phyloP scores from a whole-genome alignment of 2,329 filamentous ascomycete genomes.

The Trichoderma guizhouense region DNA sequence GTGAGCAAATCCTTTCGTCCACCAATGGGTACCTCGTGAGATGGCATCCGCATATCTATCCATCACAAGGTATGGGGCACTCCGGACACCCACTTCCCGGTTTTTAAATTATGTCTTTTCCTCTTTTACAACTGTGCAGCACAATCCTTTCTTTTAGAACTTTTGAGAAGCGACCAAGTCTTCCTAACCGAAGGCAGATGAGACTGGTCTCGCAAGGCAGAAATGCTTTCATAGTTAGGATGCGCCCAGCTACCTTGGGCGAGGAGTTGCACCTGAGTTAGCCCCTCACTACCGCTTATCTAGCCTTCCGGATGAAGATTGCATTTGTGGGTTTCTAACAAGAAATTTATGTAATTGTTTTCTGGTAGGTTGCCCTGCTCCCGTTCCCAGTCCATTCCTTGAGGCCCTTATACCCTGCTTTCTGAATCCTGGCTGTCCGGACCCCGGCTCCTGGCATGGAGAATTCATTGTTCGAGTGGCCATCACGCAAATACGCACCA shows the following conservation, averaged over 20 bases:
- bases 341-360: neutral
- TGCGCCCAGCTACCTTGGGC: neutral
- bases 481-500: neutral
- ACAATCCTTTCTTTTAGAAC: neutral
- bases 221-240: neutral
- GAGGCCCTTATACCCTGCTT: neutral
- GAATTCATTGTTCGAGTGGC: neutral
- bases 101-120: neutral
- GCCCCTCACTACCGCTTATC: neutral
- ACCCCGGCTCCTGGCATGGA: neutral
- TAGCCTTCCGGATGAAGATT: too few species aligned
- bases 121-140: neutral
- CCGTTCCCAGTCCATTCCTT: neutral
- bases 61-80: neutral
- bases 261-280: neutral
- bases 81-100: neutral
- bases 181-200: neutral
- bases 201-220: neutral
- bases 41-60: neutral
- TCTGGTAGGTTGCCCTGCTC: neutral
- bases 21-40: neutral
- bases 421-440: neutral
- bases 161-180: neutral
- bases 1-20: slow-evolving; percentile 1
- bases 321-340: neutral